phyloP scores from a whole-genome alignment of 2,329 filamentous ascomycete genomes.

The Colletotrichum siamense region DNA sequence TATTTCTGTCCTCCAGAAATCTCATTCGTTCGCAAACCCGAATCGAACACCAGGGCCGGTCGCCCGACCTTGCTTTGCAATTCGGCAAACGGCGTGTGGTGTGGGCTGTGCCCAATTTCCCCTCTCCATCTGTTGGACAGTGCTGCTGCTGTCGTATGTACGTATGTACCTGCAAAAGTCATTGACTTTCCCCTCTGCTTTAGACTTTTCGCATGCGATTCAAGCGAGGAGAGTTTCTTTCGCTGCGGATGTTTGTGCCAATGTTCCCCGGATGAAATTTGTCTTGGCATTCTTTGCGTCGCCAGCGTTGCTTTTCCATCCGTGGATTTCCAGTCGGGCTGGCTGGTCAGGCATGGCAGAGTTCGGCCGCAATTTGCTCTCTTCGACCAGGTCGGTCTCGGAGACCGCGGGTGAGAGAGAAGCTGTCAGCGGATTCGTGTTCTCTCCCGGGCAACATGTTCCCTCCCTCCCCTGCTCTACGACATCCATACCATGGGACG shows the following conservation, averaged over 20 bases:
- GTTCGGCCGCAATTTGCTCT: neutral
- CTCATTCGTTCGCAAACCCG: slow-evolving; percentile 4
- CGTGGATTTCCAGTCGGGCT: neutral
- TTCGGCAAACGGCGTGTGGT: neutral
- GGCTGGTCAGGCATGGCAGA: neutral
- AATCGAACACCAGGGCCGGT: neutral
- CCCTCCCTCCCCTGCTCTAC: neutral
- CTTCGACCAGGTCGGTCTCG: neutral
- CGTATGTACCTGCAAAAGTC: neutral
- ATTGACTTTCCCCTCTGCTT: neutral
- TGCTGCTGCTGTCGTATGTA: neutral
- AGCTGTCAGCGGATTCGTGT: neutral
- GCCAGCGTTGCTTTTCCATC: neutral
- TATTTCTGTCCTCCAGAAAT: neutral
- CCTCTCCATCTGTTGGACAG: neutral
- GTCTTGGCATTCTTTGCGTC: neutral
- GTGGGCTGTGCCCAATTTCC: neutral
- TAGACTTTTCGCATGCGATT: neutral
- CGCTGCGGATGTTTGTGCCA: neutral
- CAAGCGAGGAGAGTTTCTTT: neutral
- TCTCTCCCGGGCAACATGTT: neutral
- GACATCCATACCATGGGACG: neutral
- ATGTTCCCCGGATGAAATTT: neutral
- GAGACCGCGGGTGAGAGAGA: neutral
- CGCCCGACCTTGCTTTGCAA: neutral